Evolutionary conservation across 306 rosid species (phyloP).

Genomic region (Rubus idaeus): DNA sequence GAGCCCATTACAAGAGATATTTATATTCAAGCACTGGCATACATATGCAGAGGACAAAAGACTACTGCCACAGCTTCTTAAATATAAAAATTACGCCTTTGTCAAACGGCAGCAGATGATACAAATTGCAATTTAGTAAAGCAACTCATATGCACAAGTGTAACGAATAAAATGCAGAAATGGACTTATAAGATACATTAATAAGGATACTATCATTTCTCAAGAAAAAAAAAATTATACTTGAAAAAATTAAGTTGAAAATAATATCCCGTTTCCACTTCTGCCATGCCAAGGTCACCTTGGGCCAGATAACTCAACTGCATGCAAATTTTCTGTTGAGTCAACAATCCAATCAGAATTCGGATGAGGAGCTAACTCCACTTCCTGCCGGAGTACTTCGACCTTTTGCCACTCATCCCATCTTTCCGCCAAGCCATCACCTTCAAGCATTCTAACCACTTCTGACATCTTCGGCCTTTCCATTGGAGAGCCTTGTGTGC

Average conservation of each 20-base stretch:
- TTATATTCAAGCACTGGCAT: not conserved
- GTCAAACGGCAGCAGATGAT: conserved; percentile 52
- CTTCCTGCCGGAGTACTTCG: conserved; percentile 88
- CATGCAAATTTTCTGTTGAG: conserved; percentile 93
- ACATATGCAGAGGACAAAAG: not conserved
- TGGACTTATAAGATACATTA: conserved; percentile 53
- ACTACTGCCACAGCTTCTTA: conserved; percentile 43
- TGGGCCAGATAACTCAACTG: conserved; percentile 97
- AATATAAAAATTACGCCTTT: conserved; percentile 37
- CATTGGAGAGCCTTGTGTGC: conserved; percentile 98
- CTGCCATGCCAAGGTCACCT: conserved; percentile 66
- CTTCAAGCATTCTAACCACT: conserved; percentile 98
- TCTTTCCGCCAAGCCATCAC: conserved; percentile 95
- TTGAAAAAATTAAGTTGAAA: conserved; percentile 49
- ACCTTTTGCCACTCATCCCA: conserved; percentile 99
- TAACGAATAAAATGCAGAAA: conserved; percentile 67
- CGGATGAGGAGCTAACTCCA: conserved; percentile 87
- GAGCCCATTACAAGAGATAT: not conserved
- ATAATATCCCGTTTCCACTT: conserved; percentile 34
- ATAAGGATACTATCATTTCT: conserved; percentile 47
- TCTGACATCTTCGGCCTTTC: conserved; percentile 98
- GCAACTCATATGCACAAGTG: conserved; percentile 87
- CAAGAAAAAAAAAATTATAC: conserved; percentile 31
- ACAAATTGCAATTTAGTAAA: conserved; percentile 61
- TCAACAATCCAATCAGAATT: conserved; percentile 92